phyloP scores from a whole-genome alignment of 768 basidiomycete genomes.

The Pisolithus sp. region DNA sequence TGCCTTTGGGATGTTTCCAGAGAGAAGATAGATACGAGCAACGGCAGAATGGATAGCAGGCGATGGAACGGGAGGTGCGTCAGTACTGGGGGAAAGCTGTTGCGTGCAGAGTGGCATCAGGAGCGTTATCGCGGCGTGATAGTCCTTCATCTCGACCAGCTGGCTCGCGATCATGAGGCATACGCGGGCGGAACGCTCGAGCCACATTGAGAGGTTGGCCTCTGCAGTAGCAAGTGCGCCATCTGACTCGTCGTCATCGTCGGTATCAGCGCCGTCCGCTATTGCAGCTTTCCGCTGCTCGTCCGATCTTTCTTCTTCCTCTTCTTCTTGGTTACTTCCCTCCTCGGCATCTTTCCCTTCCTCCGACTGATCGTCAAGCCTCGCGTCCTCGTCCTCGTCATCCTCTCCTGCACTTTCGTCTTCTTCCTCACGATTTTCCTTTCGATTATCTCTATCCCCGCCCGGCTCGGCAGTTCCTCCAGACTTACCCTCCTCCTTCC shows the following conservation, averaged over 20 bases:
- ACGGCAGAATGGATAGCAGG: conserved; percentile 62
- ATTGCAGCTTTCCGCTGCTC: conserved; percentile 1
- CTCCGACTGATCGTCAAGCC: not conserved
- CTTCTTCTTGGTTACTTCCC: not conserved
- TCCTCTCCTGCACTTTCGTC: not conserved
- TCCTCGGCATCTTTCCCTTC: not conserved
- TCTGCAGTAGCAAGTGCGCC: conserved; percentile 20
- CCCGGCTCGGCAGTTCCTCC: not conserved
- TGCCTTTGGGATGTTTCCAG: conserved; percentile 58
- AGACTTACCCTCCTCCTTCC: not conserved
- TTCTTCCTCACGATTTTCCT: not conserved
- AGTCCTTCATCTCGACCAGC: conserved; percentile 84
- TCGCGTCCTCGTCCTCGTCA: not conserved
- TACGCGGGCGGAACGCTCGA: conserved; percentile 71
- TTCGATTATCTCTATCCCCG: not conserved
- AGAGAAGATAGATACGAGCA: conserved; percentile 69
- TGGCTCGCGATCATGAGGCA: conserved; percentile 76
- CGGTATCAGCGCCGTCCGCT: not conserved
- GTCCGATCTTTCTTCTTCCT: not conserved
- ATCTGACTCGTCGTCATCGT: conserved; percentile 9
- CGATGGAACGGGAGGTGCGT: conserved; percentile 25
- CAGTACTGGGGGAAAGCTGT: conserved; percentile 10
- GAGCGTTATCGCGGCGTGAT: conserved; percentile 56
- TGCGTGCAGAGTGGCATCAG: conserved; percentile 61
- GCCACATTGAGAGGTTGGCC: conserved; percentile 63